phyloP scores from a whole-genome alignment of 208 protist species.

The Novymonas esmeraldas region DNA sequence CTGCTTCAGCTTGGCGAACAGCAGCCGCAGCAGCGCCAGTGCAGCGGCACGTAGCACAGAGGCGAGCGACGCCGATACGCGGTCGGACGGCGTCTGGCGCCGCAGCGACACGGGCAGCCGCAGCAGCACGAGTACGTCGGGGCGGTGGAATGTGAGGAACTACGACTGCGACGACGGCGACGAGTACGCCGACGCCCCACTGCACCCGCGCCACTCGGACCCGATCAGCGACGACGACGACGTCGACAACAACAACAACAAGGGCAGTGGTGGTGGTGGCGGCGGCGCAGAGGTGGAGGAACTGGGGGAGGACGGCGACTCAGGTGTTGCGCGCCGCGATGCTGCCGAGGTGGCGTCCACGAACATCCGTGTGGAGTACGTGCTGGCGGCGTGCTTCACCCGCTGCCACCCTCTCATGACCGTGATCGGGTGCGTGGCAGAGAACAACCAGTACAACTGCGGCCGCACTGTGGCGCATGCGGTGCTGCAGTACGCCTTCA shows the following conservation, averaged over 20 bases:
- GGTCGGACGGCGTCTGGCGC: constrained; percentile 21
- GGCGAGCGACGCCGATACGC: constrained; percentile 13
- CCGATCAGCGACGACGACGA: background rate
- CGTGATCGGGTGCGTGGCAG: constrained; percentile 47
- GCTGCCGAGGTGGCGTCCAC: constrained; percentile 4
- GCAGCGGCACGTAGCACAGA: constrained; percentile 11
- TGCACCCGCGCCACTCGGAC: background rate
- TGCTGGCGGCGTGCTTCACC: constrained; percentile 53
- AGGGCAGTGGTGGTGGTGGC: background rate
- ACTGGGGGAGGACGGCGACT: too few relatives aligned
- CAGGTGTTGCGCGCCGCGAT: constrained; percentile 15
- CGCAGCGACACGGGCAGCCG: constrained; percentile 4
- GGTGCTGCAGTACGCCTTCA: constrained; percentile 56
- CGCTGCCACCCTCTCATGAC: constrained; percentile 57
- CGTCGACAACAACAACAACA: too few relatives aligned
- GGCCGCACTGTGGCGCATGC: constrained; percentile 49
- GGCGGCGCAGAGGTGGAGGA: background rate
- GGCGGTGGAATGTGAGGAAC: constrained; percentile 12
- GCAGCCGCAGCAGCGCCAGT: constrained; percentile 27
- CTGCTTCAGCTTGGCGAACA: constrained; percentile 30
- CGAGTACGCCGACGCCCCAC: background rate
- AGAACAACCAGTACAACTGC: constrained; percentile 54
- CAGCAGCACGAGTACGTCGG: constrained; percentile 19
- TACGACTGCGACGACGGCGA: constrained; percentile 24
- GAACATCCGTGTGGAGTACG: constrained; percentile 54